Evolutionary conservation across 495 filamentous ascomycete genomes (phyloP).

Genomic region (Hypoxylon lienhwacheense): DNA sequence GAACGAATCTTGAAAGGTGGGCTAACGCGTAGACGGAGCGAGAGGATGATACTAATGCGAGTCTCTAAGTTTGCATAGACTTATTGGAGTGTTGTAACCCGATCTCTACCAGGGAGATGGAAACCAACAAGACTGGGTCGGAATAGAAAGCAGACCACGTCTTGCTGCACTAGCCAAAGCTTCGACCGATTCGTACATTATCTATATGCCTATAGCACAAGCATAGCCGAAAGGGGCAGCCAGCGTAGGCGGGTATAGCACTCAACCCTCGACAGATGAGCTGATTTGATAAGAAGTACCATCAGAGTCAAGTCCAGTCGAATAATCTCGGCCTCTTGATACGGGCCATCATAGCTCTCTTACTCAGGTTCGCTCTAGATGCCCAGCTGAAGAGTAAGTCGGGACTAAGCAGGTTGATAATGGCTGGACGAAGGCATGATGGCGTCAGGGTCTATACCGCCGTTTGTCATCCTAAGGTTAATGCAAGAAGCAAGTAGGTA

Average conservation of each 20-base stretch:
- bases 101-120: constrained; percentile 24
- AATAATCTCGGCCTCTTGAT: constrained; percentile 1
- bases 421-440: constrained; percentile 30
- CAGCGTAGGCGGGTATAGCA: constrained; percentile 8
- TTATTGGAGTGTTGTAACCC: constrained; percentile 14
- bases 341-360: constrained; percentile 1
- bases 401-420: constrained; percentile 7
- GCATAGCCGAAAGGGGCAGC: constrained; percentile 8
- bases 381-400: background rate
- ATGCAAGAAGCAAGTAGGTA: constrained; percentile 1
- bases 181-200: constrained; percentile 27
- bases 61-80: constrained; percentile 29
- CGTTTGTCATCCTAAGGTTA: constrained; percentile 31
- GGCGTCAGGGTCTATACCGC: constrained; percentile 23
- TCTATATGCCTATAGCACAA: constrained; percentile 2
- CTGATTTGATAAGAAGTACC: constrained; percentile 7
- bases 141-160: constrained; percentile 18
- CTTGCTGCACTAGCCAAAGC: constrained; percentile 34
- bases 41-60: constrained; percentile 20
- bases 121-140: constrained; percentile 20
- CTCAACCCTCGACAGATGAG: constrained; percentile 9
- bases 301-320: constrained; percentile 8
- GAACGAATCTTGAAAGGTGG: constrained; percentile 28
- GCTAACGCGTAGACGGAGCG: constrained; percentile 19
- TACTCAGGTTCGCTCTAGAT: constrained; percentile 4